A percentile compares a stretch with the other conserved stretches of the same genome.
Evolutionary conservation across 2,329 filamentous ascomycete genomes (phyloP).

Genomic region (Monosporascus sp.): DNA sequence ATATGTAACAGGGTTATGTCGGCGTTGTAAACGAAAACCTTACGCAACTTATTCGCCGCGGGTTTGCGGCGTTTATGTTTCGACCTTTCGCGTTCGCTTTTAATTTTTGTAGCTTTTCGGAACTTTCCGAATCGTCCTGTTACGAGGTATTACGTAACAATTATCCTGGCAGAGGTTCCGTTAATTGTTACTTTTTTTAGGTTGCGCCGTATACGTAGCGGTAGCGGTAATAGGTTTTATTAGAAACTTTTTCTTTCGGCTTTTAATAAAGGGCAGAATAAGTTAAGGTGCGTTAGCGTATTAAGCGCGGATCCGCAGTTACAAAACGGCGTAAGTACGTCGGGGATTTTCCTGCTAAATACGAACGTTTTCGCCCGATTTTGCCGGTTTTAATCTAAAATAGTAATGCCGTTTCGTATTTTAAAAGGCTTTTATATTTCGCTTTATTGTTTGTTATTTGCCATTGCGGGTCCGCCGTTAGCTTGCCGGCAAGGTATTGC

Average conservation of each 20-base stretch:
- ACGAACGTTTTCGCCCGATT: background rate
- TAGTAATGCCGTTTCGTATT: background rate
- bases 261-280: background rate
- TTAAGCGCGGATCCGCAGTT: background rate
- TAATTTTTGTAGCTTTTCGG: no score
- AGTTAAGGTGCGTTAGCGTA: background rate
- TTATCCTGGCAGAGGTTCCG: no score
- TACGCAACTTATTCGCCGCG: no score
- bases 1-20: no score
- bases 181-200: no score
- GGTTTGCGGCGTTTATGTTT: no score
- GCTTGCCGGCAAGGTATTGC: background rate
- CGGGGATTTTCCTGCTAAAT: background rate
- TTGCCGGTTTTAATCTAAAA: background rate
- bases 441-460: background rate
- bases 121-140: no score
- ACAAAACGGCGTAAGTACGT: background rate
- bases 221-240: background rate
- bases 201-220: no score
- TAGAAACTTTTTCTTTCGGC: background rate
- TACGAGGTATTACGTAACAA: no score
- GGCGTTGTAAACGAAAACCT: no score
- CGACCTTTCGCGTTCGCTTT: no score
- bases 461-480: background rate
- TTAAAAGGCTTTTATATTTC: background rate